These are phyloP conservation scores for Penicillium desertorum DNA, from an alignment of 495 filamentous ascomycete species.

Conservation along the genomic window DNA sequence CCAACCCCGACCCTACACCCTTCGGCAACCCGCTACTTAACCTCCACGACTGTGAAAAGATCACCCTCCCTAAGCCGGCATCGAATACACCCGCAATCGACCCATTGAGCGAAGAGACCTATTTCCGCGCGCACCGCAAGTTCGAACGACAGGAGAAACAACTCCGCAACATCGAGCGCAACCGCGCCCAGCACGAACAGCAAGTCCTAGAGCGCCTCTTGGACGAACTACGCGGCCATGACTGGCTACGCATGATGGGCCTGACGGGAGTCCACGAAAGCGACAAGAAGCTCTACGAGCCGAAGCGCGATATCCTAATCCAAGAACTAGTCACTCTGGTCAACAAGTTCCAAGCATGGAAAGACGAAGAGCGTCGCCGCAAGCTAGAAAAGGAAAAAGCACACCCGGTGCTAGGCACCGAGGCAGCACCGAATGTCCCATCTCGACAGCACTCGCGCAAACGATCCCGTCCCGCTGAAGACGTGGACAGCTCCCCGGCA, in stretches of 20 bases:
- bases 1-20: constrained; percentile 25
- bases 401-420: constrained; percentile 26
- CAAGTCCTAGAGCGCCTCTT: constrained; percentile 82
- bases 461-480: constrained; percentile 22
- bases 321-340: constrained; percentile 73
- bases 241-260: constrained; percentile 95
- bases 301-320: constrained; percentile 80
- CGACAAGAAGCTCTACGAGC: constrained; percentile 81
- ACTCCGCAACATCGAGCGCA: constrained; percentile 88
- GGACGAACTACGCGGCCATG: constrained; percentile 82
- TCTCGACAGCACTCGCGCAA: constrained; percentile 27
- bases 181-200: constrained; percentile 88
- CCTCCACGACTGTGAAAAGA: constrained; percentile 35
- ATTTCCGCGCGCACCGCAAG: constrained; percentile 67
- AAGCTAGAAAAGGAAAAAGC: constrained; percentile 66
- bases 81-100: constrained; percentile 40
- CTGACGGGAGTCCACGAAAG: constrained; percentile 80
- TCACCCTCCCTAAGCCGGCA: constrained; percentile 26
- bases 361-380: constrained; percentile 81
- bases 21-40: constrained; percentile 47
- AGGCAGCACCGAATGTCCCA: neutral
- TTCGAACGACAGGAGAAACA: constrained; percentile 89
- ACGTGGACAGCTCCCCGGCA: constrained; percentile 24
- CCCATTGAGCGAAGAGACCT: constrained; percentile 67
- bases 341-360: constrained; percentile 85